Evolutionary conservation across 257 asterid genomes (phyloP), one percentile per base, ranked within the genome.

Genomic region (Cruciata laevipes): DNA sequence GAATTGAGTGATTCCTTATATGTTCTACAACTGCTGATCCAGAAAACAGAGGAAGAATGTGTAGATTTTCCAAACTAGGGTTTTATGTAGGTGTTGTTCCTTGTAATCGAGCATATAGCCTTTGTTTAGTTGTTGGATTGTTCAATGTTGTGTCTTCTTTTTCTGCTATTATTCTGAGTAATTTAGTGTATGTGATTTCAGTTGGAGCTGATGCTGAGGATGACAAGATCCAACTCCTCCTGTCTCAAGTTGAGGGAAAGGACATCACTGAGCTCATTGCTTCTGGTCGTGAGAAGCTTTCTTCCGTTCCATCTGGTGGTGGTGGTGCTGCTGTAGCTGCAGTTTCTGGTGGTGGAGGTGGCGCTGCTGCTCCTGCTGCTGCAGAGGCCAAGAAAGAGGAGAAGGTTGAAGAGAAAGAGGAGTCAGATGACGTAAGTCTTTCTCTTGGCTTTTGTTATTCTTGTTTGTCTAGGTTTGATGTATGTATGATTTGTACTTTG

Each of bases 301-400:
- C 80, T 6, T 72, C 66, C 0, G 80, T 76, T 21, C 77, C 77
- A 67, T 40, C 80, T 4, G 77, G 80, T n/a, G 77, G 74, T 33
- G 68, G 69, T 0, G 75, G 40, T 27, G 67, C 18, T 9, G 52
- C 63, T 18, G 79, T 31, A 3, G 71, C 61, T 2, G 31, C 67
- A 21, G 63, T 61, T 6, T 70, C 57, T 57, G 61, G 18, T 24
- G 70, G 74, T 7, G 75, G 77, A 0, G 75, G 61, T 42, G 73
- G 56, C 10, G 73, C 53, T 13, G 71, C 52, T 7, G 32, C 67
- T 70, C 66, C 69, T 5, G 74, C 60, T 14, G 69, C 20, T 67
- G 71, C 68, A 0, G 73, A 58, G 65, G 8, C 60, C 11, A 70
- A 62, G 68, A 56, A 65, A 17, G 69, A 65, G 71, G 70, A 72